Evolutionary conservation across 169 alveolate genomes (phyloP).

Genomic region (Cryptosporidium ubiquitum): DNA sequence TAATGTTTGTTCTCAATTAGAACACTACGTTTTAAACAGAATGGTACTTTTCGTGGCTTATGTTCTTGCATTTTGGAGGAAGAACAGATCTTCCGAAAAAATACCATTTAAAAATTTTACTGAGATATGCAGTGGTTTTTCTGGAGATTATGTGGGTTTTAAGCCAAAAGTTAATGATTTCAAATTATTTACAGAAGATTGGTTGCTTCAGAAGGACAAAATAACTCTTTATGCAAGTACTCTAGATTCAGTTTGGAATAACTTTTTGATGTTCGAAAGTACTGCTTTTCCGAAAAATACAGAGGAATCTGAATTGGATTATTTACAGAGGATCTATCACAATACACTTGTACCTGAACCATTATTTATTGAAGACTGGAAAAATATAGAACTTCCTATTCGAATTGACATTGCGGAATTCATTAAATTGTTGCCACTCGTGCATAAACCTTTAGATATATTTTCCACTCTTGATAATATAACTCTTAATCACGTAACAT

Average conservation of each 20-base stretch:
- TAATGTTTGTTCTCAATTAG: slow-evolving; percentile 16
- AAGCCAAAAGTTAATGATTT: neutral
- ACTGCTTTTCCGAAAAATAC: slow-evolving; percentile 49
- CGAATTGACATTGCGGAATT: slow-evolving; percentile 57
- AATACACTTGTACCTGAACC: slow-evolving; percentile 50
- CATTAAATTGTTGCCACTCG: neutral
- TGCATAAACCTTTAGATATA: slow-evolving; percentile 10
- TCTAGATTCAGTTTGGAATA: slow-evolving; percentile 42
- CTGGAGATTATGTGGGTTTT: neutral
- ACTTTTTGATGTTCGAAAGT: slow-evolving; percentile 37
- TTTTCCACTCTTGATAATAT: slow-evolving; percentile 29
- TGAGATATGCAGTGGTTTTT: slow-evolving; percentile 31
- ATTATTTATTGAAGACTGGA: slow-evolving; percentile 50
- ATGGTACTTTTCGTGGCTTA: slow-evolving; percentile 49
- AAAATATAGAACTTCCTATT: slow-evolving; percentile 33
- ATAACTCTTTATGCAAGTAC: slow-evolving; percentile 4
- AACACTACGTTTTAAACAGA: slow-evolving; percentile 31
- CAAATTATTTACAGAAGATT: slow-evolving; percentile 4
- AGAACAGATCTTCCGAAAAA: slow-evolving; percentile 1
- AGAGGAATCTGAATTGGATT: slow-evolving; percentile 43
- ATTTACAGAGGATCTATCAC: slow-evolving; percentile 30
- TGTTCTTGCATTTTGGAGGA: slow-evolving; percentile 48
- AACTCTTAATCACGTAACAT: slow-evolving; percentile 3
- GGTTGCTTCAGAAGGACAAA: neutral
- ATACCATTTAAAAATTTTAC: slow-evolving; percentile 36